phyloP scores from a whole-genome alignment of 257 asterid genomes.

The Leonotis leonurus region DNA sequence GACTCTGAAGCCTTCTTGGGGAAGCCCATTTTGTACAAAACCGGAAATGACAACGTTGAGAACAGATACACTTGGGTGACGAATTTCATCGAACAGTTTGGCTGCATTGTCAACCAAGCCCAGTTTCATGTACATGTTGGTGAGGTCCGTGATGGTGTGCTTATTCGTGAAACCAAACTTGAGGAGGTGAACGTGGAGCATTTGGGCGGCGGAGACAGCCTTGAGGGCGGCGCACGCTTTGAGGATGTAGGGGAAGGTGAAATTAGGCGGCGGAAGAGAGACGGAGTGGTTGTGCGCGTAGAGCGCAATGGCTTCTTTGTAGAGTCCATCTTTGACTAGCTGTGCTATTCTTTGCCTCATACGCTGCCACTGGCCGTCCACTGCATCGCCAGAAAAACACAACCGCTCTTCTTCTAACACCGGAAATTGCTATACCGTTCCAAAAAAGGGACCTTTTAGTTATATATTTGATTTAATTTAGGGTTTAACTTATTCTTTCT shows the following conservation, averaged over 20 bases:
- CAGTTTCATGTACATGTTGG: conserved; percentile 54
- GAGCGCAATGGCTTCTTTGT: conserved; percentile 56
- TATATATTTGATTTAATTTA: background rate
- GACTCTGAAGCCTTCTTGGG: conserved; percentile 32
- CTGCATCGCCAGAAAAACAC: conserved; percentile 18
- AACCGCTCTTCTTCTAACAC: background rate
- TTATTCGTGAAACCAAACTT: conserved; percentile 40
- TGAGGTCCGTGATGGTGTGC: conserved; percentile 63
- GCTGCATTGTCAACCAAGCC: conserved; percentile 28
- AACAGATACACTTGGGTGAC: conserved; percentile 38
- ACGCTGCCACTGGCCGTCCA: conserved; percentile 20
- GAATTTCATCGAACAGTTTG: conserved; percentile 78
- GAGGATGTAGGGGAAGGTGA: conserved; percentile 77
- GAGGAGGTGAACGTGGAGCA: conserved; percentile 63
- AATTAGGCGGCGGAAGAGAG: conserved; percentile 41
- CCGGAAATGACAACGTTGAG: conserved; percentile 73
- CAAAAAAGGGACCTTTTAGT: background rate
- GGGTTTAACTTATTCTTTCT: background rate
- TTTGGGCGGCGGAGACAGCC: conserved; percentile 40
- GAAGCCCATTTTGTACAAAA: conserved; percentile 46
- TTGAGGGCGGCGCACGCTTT: conserved; percentile 69
- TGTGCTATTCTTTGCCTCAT: conserved; percentile 63
- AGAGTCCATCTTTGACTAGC: conserved; percentile 55
- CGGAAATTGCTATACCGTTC: background rate
- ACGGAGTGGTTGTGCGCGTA: conserved; percentile 45